Evolutionary conservation across 805 yeast species (phyloP).

Genomic region (Candida pseudofarinosa): DNA sequence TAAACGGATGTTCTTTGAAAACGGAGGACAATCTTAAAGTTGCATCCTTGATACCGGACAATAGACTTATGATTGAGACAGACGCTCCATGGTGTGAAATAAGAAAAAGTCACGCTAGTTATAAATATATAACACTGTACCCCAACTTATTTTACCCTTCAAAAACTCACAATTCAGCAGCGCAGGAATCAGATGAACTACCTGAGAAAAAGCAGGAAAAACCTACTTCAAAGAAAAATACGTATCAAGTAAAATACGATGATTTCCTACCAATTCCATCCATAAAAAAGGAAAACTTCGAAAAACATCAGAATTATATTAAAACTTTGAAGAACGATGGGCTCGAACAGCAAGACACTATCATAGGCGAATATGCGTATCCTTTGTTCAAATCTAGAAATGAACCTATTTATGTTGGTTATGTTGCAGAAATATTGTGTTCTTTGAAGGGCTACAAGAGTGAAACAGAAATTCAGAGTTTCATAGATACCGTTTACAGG

Average conservation of each 20-base stretch:
- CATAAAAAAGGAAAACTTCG: slow-evolving; percentile 61
- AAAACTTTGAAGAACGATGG: slow-evolving; percentile 7
- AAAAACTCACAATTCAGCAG: background rate
- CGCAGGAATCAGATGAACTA: slow-evolving; percentile 6
- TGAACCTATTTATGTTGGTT: slow-evolving; percentile 86
- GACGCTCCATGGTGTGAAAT: slow-evolving; percentile 99
- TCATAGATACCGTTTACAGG: slow-evolving; percentile 32
- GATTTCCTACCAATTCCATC: slow-evolving; percentile 57
- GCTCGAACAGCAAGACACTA: slow-evolving; percentile 4
- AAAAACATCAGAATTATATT: slow-evolving; percentile 22
- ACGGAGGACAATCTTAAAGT: slow-evolving; percentile 69
- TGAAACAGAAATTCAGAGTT: slow-evolving; percentile 25
- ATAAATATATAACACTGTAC: slow-evolving; percentile 48
- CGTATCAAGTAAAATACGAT: slow-evolving; percentile 32
- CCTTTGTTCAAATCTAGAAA: slow-evolving; percentile 78
- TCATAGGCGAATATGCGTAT: slow-evolving; percentile 23
- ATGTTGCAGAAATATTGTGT: slow-evolving; percentile 57
- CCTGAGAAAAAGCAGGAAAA: slow-evolving; percentile 11
- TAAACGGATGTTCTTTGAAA: slow-evolving; percentile 91
- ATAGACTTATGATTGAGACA: slow-evolving; percentile 76
- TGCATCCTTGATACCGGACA: slow-evolving; percentile 63
- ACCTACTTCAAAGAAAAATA: slow-evolving; percentile 11
- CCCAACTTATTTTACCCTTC: slow-evolving; percentile 57
- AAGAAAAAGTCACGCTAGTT: slow-evolving; percentile 75
- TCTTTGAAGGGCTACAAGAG: slow-evolving; percentile 25